Evolutionary conservation across 192 early-diverging fungal genomes (phyloP), one percentile per base, ranked within the genome.

Genomic region (Backusella mclennaniae): DNA sequence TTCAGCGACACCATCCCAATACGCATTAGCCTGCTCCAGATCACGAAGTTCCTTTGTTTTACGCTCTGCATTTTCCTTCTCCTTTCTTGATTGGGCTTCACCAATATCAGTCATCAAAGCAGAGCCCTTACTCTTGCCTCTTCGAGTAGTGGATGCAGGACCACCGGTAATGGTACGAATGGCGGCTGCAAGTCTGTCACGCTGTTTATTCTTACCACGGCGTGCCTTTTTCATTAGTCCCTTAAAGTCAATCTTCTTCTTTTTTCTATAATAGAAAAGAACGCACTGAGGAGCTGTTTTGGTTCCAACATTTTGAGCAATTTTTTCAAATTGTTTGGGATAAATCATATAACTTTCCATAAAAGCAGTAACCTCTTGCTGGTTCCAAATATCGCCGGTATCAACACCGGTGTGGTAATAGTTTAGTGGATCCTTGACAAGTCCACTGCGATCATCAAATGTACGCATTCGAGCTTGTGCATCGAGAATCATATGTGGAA

Each of bases 291-390:
- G 86, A 35, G 90, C 89, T 0, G 85, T 86, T 82, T 95, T 95
- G 77, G 84, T 79, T 35, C 86, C 87, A 11, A 95, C 67, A 36
- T 84, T 87, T 11, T 84, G 84, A 0, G 93, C 86, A 69, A 95
- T 92, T 73, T 88, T 90, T 29, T 88, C 90, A 78, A 95, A 95
- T 81, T 93, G 90, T 69, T 95, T 95, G 0, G 92, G 92, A 59
- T 90, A 89, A 11, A 82, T 78, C 69, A 93, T 84, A 69, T 92
- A 95, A 0, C 84, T 84, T 44, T 90, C 85, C 9, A 88, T 88
- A 83, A 95, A 95, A 1, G 84, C 84, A 9, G 89, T 83, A 5
- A 85, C 87, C 75, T 95, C 92, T 71, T 85, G 82, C 68, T 88
- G 84, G 5, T 87, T 91, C 93, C 93, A 94, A 14, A 76, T 81